phyloP scores from a whole-genome alignment of 2,329 filamentous ascomycete species.

The Pyrenochaeta sp. region DNA sequence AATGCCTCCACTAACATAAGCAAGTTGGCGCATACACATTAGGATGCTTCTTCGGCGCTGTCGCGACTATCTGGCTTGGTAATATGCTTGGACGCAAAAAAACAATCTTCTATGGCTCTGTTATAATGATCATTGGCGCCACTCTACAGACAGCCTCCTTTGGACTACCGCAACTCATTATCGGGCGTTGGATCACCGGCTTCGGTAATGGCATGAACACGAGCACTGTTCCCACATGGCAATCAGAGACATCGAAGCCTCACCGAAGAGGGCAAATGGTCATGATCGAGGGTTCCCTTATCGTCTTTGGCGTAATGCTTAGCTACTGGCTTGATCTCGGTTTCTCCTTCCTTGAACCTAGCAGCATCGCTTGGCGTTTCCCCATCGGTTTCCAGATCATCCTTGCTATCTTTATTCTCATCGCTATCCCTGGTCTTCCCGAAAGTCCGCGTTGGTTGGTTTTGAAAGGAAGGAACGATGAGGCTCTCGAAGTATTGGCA shows the following conservation, averaged over 20 bases:
- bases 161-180: constrained; percentile 56
- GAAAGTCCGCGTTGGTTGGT: constrained; percentile 61
- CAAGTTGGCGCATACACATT: constrained; percentile 47
- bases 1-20: constrained; percentile 16
- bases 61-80: constrained; percentile 59
- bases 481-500: constrained; percentile 48
- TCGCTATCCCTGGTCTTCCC: constrained; percentile 55
- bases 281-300: constrained; percentile 58
- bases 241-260: constrained; percentile 57
- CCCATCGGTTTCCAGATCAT: constrained; percentile 66
- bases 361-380: constrained; percentile 54
- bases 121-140: constrained; percentile 67
- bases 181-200: constrained; percentile 61
- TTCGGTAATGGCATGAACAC: constrained; percentile 52
- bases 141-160: constrained; percentile 65
- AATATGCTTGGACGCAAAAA: constrained; percentile 66
- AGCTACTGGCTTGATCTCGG: constrained; percentile 54
- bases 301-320: constrained; percentile 55
- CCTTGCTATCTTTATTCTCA: constrained; percentile 64
- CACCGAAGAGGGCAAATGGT: constrained; percentile 57
- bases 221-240: constrained; percentile 55
- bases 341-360: constrained; percentile 60
- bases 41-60: constrained; percentile 56
- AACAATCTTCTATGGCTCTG: constrained; percentile 67
- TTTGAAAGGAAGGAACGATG: constrained; percentile 60